These are phyloP conservation scores for Herpetomonas tarakana DNA, from an alignment of 208 protist genomes.

Conservation along the genomic window DNA sequence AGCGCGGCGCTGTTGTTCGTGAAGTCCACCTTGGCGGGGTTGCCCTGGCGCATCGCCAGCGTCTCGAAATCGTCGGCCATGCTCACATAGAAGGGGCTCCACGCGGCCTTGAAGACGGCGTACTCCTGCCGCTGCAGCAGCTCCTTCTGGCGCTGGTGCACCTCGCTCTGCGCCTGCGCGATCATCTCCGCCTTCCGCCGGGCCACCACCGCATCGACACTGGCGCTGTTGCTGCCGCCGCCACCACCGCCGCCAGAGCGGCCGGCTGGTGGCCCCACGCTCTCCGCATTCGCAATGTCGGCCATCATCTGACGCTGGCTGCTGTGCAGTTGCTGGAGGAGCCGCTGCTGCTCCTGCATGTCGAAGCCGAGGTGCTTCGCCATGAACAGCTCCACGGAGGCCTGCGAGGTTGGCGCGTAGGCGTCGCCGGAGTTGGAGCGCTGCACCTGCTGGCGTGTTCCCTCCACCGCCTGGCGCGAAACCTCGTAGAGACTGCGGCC, in stretches of 20 bases:
- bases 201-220: slow-evolving; percentile 62
- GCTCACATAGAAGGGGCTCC: slow-evolving; percentile 56
- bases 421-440: slow-evolving; percentile 27
- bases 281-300: slow-evolving; percentile 16
- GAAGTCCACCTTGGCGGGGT: slow-evolving; percentile 4
- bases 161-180: slow-evolving; percentile 51
- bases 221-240: slow-evolving; percentile 13
- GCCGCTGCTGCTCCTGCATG: slow-evolving; percentile 74
- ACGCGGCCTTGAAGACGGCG: slow-evolving; percentile 51
- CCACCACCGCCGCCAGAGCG: slow-evolving; percentile 15
- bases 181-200: slow-evolving; percentile 45
- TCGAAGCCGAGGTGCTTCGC: slow-evolving; percentile 76
- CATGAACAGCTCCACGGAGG: slow-evolving; percentile 85
- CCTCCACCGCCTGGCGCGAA: slow-evolving; percentile 41
- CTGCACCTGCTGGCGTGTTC: slow-evolving; percentile 24
- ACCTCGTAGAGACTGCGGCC: slow-evolving; percentile 64
- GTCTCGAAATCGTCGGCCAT: slow-evolving; percentile 68
- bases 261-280: slow-evolving; percentile 14
- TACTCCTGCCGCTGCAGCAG: slow-evolving; percentile 49
- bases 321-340: slow-evolving; percentile 64
- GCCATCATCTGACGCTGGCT: slow-evolving; percentile 44
- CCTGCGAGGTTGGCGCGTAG: slow-evolving; percentile 38
- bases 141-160: slow-evolving; percentile 57
- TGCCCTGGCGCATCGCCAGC: slow-evolving; percentile 22
- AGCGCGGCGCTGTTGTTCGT: slow-evolving; percentile 3